phyloP scores from a whole-genome alignment of 306 rosid species.

The Carpinus fangiana region DNA sequence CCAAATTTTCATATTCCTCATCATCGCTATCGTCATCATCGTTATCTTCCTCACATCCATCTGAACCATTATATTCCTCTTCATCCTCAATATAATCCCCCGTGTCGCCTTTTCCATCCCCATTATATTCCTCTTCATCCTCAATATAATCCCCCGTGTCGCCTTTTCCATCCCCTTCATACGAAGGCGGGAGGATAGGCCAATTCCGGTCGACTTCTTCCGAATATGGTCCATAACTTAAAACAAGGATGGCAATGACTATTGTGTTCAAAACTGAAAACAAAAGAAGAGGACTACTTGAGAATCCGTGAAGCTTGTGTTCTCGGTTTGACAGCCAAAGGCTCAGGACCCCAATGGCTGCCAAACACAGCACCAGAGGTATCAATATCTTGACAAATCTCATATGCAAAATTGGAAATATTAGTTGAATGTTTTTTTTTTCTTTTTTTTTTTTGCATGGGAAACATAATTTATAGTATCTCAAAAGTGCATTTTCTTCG shows the following conservation, averaged over 20 bases:
- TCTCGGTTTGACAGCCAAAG: conserved; percentile 16
- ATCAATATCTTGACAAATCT: conserved; percentile 18
- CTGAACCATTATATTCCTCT: conserved; percentile 11
- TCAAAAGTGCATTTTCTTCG: conserved; percentile 29
- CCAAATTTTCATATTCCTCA: conserved; percentile 27
- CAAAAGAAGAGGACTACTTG: conserved; percentile 25
- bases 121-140: conserved; percentile 6
- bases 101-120: not conserved
- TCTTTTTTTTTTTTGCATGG: too few relatives aligned
- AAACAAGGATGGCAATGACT: conserved; percentile 27
- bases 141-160: not conserved
- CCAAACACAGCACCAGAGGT: conserved; percentile 18
- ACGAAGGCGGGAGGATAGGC: conserved; percentile 3
- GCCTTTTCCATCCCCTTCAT: conserved; percentile 9
- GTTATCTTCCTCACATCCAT: conserved; percentile 7
- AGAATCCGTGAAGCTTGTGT: conserved; percentile 6
- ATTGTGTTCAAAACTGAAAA: conserved; percentile 38
- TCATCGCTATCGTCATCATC: conserved; percentile 4
- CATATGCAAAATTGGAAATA: conserved; percentile 1
- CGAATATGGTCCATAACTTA: conserved; percentile 21
- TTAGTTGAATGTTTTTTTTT: not conserved
- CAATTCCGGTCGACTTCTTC: conserved; percentile 6
- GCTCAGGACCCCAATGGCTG: conserved; percentile 8
- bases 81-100: conserved; percentile 10
- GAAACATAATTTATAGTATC: conserved; percentile 6